Conservation (phyloP, 306 rosid species). For the Spatholobus suberectus region DNA sequence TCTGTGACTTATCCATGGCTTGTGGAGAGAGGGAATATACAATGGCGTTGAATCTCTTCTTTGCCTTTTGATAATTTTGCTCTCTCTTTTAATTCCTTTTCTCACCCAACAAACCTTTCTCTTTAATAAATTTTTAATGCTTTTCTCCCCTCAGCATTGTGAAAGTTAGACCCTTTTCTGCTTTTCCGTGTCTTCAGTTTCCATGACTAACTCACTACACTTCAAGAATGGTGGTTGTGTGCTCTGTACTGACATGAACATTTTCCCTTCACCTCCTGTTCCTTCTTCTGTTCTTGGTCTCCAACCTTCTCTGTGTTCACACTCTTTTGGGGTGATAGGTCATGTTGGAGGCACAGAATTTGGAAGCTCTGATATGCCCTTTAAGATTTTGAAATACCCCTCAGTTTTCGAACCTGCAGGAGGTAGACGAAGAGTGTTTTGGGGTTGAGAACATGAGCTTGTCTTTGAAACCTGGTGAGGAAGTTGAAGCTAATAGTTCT, state of each 20-base stretch:
- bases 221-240: slow-evolving; percentile 14
- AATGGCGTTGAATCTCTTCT: neutral
- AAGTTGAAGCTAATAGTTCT: slow-evolving; percentile 28
- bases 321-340: slow-evolving; percentile 5
- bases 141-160: neutral
- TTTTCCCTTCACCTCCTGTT: slow-evolving; percentile 16
- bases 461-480: slow-evolving; percentile 45
- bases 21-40: neutral
- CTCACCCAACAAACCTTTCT: neutral
- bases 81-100: neutral
- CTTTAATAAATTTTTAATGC: neutral
- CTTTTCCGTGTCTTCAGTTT: neutral
- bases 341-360: neutral
- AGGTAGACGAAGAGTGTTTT: slow-evolving; percentile 19
- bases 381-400: slow-evolving; percentile 43
- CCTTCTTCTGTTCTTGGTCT: slow-evolving; percentile 10
- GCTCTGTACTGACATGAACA: slow-evolving; percentile 31
- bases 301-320: slow-evolving; percentile 25
- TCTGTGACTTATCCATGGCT: slow-evolving; percentile 1
- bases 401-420: neutral
- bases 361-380: slow-evolving; percentile 34
- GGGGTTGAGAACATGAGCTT: slow-evolving; percentile 8
- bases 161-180: neutral
- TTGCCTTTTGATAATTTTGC: neutral
- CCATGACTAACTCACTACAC: slow-evolving; percentile 48